Conservation (phyloP, 2,329 filamentous ascomycete genomes). For the Clarireedia monteithiana region DNA sequence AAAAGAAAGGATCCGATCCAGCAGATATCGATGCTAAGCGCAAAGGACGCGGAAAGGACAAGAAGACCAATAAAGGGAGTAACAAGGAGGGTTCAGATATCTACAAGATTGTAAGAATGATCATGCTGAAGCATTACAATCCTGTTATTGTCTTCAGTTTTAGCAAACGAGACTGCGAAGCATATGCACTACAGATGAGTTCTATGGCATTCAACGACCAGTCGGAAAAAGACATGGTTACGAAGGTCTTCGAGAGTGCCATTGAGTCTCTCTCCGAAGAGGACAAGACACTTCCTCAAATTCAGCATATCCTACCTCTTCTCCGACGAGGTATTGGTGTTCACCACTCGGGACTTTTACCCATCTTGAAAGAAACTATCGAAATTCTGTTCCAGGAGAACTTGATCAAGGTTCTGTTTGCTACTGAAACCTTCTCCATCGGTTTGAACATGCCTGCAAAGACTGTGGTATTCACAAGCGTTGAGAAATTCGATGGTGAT, state of each 20-base stretch:
- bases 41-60: conserved; percentile 85
- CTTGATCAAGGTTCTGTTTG: conserved; percentile 94
- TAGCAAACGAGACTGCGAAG: conserved; percentile 94
- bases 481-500: conserved; percentile 88
- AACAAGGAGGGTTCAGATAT: conserved; percentile 71
- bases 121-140: conserved; percentile 95
- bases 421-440: conserved; percentile 97
- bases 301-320: conserved; percentile 81
- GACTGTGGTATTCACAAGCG: conserved; percentile 97
- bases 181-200: conserved; percentile 79
- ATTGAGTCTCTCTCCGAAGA: conserved; percentile 89
- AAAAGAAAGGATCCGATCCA: conserved; percentile 78
- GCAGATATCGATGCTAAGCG: conserved; percentile 70
- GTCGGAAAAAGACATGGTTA: conserved; percentile 89
- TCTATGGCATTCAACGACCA: conserved; percentile 91
- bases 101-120: conserved; percentile 97
- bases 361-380: conserved; percentile 96
- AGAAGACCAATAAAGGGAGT: conserved; percentile 86
- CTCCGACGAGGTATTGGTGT: conserved; percentile 90
- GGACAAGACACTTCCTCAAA: conserved; percentile 82
- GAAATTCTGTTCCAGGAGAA: conserved; percentile 98
- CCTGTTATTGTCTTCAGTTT: conserved; percentile 99
- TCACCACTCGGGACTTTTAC: conserved; percentile 90
- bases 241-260: conserved; percentile 87
- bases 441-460: conserved; percentile 98